Percentiles rank a stretch among this genome's conserved stretches.
Evolutionary conservation across 768 basidiomycete genomes (phyloP).

Genomic region (Psilocybe cubensis): DNA sequence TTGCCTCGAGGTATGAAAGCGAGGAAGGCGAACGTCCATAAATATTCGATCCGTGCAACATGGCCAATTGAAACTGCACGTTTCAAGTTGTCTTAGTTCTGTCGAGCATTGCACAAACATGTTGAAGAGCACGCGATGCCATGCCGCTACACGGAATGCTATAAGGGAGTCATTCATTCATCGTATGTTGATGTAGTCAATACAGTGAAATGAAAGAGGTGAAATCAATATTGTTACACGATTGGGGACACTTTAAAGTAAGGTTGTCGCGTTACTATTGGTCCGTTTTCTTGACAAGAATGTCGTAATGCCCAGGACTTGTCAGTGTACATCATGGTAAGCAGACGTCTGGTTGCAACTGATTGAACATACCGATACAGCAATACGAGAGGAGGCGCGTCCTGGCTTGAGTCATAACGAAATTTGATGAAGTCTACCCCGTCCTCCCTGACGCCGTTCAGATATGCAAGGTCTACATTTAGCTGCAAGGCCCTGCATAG

Average conservation of each 20-base stretch:
- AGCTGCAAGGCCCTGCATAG: constrained; percentile 68
- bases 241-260: not conserved
- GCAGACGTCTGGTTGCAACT: constrained; percentile 1
- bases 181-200: no score
- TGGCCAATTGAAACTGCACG: no score
- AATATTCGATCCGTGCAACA: no score
- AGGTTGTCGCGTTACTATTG: not conserved
- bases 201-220: no score
- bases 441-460: constrained; percentile 63
- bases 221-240: not conserved
- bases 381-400: constrained; percentile 60
- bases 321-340: not conserved
- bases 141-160: no score
- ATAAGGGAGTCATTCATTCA: no score
- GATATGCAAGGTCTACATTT: constrained; percentile 76
- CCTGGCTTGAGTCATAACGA: constrained; percentile 47
- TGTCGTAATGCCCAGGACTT: constrained; percentile 91
- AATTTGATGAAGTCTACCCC: constrained; percentile 75
- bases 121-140: no score
- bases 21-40: no score
- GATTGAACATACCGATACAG: constrained; percentile 64
- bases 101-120: no score
- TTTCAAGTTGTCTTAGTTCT: no score
- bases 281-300: constrained; percentile 39
- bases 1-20: no score